Conservation (phyloP, 768 basidiomycete genomes). For the Pisolithus sp. region DNA sequence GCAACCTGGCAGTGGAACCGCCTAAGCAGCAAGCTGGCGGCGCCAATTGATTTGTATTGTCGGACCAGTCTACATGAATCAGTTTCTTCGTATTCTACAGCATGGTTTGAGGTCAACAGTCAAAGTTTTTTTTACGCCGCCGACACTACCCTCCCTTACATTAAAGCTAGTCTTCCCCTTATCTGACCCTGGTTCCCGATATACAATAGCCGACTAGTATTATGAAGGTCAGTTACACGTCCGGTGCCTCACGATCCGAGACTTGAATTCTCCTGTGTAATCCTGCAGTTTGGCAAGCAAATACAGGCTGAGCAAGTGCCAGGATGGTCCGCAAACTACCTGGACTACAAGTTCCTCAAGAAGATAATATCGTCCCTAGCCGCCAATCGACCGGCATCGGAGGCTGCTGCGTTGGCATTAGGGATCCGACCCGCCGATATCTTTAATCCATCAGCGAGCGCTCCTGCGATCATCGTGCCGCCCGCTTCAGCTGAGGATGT, state of each 20-base stretch:
- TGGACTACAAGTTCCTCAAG: constrained; percentile 98
- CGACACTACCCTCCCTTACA: constrained; percentile 1
- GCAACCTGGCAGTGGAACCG: not conserved
- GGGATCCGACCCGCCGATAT: constrained; percentile 69
- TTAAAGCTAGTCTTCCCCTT: constrained; percentile 1
- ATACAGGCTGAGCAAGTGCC: constrained; percentile 95
- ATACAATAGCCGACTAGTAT: constrained; percentile 10
- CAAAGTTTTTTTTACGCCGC: constrained; percentile 4
- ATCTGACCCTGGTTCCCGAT: not conserved
- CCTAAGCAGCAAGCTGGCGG: not conserved
- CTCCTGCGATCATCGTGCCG: constrained; percentile 25
- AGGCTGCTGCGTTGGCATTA: constrained; percentile 80
- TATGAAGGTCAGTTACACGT: constrained; percentile 24
- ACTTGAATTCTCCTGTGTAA: not conserved
- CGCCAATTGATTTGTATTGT: not conserved
- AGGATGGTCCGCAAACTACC: constrained; percentile 92
- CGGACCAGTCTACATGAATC: not conserved
- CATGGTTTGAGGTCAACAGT: constrained; percentile 21
- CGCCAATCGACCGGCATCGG: constrained; percentile 83
- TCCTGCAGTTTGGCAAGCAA: constrained; percentile 88
- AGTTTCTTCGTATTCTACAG: constrained; percentile 14
- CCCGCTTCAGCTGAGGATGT: constrained; percentile 4
- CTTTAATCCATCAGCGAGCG: constrained; percentile 28
- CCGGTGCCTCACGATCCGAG: not conserved
- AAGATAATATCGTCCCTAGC: constrained; percentile 96